Conservation (phyloP, 805 yeast genomes). For the Starmerella powellii region DNA sequence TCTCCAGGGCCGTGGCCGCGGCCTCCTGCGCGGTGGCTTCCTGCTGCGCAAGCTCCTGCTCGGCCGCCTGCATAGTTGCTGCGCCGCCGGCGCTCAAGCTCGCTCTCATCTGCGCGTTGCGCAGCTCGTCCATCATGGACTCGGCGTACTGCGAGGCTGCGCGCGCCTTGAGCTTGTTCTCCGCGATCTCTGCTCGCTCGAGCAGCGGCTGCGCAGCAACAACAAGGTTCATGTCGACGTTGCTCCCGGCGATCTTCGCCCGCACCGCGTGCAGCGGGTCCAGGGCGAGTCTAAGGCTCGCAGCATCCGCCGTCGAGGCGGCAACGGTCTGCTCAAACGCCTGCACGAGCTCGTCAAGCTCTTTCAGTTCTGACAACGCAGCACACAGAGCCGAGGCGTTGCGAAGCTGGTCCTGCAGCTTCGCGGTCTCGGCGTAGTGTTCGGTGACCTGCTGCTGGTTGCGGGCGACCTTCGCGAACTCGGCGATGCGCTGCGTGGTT, state of each 20-base stretch:
- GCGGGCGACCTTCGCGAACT: slow-evolving; percentile 28
- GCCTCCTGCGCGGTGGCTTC: not conserved
- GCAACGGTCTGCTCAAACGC: slow-evolving; percentile 33
- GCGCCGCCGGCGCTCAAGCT: not conserved
- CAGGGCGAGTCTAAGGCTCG: not conserved
- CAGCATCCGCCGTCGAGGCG: not conserved
- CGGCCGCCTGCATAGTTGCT: not conserved
- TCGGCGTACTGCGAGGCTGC: not conserved
- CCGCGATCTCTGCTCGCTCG: slow-evolving; percentile 35
- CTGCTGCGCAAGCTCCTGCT: not conserved
- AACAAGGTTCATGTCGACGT: slow-evolving; percentile 24
- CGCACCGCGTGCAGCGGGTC: not conserved
- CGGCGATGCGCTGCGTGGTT: slow-evolving; percentile 35
- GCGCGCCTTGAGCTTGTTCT: slow-evolving; percentile 1
- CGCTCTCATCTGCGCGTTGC: not conserved
- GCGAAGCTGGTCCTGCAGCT: slow-evolving; percentile 24
- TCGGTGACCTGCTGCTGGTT: slow-evolving; percentile 13
- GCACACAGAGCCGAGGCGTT: slow-evolving; percentile 37
- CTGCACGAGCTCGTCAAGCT: slow-evolving; percentile 45
- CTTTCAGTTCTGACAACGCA: slow-evolving; percentile 31
- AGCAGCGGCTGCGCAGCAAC: slow-evolving; percentile 42
- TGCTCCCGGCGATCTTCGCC: not conserved
- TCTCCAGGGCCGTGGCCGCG: not conserved
- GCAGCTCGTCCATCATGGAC: slow-evolving; percentile 8
- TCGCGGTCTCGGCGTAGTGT: slow-evolving; percentile 12